Conservation (phyloP, 2,329 filamentous ascomycete genomes). For the Penicillium sp. region DNA sequence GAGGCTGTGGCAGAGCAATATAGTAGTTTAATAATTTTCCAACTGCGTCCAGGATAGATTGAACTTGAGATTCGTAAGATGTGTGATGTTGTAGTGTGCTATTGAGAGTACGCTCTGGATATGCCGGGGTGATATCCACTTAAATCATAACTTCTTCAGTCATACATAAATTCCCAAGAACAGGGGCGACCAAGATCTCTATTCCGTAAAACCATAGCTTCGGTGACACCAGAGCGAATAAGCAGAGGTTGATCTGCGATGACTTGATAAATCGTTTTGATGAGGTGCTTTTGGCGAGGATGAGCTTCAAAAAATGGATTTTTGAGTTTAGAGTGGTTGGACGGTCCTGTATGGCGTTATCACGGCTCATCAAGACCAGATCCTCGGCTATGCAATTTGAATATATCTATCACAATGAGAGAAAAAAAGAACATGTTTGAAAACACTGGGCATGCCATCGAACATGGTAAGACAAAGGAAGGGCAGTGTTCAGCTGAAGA, state of each 20-base stretch:
- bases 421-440: not conserved
- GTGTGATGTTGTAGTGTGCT: too few relatives aligned
- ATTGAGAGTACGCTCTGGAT: too few relatives aligned
- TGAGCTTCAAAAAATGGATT: not conserved
- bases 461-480: too few relatives aligned
- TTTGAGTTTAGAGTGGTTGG: slow-evolving; percentile 17
- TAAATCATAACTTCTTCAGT: slow-evolving; percentile 6
- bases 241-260: slow-evolving; percentile 15
- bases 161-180: not conserved
- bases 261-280: slow-evolving; percentile 21
- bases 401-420: not conserved
- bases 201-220: not conserved
- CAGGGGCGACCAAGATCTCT: slow-evolving; percentile 3
- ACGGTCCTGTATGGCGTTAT: slow-evolving; percentile 3
- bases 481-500: too few relatives aligned
- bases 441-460: too few relatives aligned
- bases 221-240: slow-evolving; percentile 6
- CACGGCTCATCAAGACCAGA: not conserved
- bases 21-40: too few relatives aligned
- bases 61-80: too few relatives aligned
- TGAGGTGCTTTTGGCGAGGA: slow-evolving; percentile 25
- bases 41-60: too few relatives aligned
- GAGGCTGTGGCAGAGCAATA: not conserved
- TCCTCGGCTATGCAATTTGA: not conserved
- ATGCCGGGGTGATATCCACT: slow-evolving; percentile 7